Evolutionary conservation across 805 yeast species (phyloP).

Genomic region (Candida sphagnicola): DNA sequence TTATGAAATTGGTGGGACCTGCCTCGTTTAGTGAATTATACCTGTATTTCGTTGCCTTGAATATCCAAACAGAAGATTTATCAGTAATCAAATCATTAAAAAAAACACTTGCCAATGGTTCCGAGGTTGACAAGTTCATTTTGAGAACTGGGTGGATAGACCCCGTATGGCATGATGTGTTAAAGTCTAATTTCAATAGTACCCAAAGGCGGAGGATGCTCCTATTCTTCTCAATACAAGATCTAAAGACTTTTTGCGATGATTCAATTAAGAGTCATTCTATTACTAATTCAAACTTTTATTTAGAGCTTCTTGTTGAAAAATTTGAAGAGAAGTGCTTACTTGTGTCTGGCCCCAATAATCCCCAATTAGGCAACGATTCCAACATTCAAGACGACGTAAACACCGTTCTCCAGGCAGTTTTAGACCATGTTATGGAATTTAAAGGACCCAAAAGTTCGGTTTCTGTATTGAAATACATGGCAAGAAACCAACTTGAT

Average conservation of each 20-base stretch:
- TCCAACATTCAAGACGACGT: slow-evolving; percentile 16
- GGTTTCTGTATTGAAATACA: slow-evolving; percentile 28
- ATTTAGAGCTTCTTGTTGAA: slow-evolving; percentile 30
- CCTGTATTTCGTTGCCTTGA: slow-evolving; percentile 26
- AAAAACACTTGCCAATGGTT: slow-evolving; percentile 21
- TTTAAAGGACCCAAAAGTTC: slow-evolving; percentile 35
- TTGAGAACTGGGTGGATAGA: slow-evolving; percentile 33
- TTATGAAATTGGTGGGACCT: slow-evolving; percentile 16
- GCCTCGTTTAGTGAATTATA: slow-evolving; percentile 19
- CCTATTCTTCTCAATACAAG: slow-evolving; percentile 25
- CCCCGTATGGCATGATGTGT: slow-evolving; percentile 35
- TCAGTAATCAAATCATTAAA: slow-evolving; percentile 15
- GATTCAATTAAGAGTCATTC: slow-evolving; percentile 22
- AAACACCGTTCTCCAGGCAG: slow-evolving; percentile 22
- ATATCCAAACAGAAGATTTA: slow-evolving; percentile 24
- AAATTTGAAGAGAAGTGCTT: slow-evolving; percentile 31
- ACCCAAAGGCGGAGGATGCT: slow-evolving; percentile 23
- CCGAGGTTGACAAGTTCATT: slow-evolving; percentile 27
- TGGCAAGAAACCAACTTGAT: slow-evolving; percentile 22
- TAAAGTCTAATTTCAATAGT: slow-evolving; percentile 12
- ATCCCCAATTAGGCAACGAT: slow-evolving; percentile 7
- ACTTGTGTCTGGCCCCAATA: background rate
- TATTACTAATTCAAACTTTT: slow-evolving; percentile 29
- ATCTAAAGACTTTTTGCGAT: slow-evolving; percentile 19
- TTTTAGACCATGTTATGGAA: slow-evolving; percentile 31